Conservation (phyloP, 495 filamentous ascomycete species). For the Rhypophila decipiens region DNA sequence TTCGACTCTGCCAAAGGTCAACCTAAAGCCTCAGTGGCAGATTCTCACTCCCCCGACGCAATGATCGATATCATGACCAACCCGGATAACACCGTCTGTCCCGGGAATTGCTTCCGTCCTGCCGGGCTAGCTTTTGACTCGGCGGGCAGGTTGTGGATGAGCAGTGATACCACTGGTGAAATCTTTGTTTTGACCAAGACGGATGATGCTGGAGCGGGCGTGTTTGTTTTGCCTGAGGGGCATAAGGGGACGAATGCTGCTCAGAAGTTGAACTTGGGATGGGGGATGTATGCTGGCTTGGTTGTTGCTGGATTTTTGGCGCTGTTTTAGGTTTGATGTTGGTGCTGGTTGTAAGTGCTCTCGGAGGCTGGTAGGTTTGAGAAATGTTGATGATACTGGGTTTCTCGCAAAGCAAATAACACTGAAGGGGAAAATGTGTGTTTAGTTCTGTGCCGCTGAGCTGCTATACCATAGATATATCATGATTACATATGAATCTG, state of each 20-base stretch:
- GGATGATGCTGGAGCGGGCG: not conserved
- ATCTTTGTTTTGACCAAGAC: conserved; percentile 37
- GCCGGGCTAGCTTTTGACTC: conserved; percentile 42
- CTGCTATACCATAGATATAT: not conserved
- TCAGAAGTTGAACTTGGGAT: too few species aligned
- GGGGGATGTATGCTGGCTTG: too few species aligned
- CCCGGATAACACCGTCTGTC: conserved; percentile 34
- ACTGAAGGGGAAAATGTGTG: too few species aligned
- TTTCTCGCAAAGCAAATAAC: too few species aligned
- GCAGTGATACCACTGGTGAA: conserved; percentile 46
- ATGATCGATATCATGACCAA: conserved; percentile 44
- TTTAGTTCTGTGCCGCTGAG: too few species aligned
- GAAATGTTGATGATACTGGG: too few species aligned
- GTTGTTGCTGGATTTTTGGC: too few species aligned
- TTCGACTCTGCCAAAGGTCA: conserved; percentile 32
- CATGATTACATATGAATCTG: not conserved
- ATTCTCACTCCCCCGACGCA: conserved; percentile 26
- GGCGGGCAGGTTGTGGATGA: conserved; percentile 40
- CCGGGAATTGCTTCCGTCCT: conserved; percentile 44
- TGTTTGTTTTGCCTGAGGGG: too few species aligned
- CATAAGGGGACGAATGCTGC: too few species aligned
- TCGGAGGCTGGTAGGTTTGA: too few species aligned
- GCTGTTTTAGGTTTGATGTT: not conserved
- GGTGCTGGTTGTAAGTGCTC: conserved; percentile 1
- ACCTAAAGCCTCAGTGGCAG: conserved; percentile 33